Conservation (phyloP, 2,329 filamentous ascomycete species). For the Phialophora expanda region DNA sequence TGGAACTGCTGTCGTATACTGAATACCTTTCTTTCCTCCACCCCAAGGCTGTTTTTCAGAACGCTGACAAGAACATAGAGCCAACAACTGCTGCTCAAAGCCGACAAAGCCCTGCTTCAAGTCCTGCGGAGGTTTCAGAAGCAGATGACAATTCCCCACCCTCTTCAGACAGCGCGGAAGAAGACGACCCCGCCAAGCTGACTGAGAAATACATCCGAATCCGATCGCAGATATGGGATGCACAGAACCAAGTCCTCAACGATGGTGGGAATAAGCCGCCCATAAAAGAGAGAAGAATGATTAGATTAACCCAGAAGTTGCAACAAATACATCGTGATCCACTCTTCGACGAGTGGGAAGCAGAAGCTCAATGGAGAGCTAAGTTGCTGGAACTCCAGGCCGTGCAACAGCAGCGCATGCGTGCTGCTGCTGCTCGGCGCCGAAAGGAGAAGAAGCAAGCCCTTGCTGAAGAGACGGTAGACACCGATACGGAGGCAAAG, state of each 20-base stretch:
- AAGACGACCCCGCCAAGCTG: constrained; percentile 66
- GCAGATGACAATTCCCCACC: constrained; percentile 23
- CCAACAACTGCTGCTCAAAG: constrained; percentile 23
- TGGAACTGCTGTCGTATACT: background rate
- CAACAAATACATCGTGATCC: constrained; percentile 77
- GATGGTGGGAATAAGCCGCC: constrained; percentile 48
- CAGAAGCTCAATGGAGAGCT: constrained; percentile 69
- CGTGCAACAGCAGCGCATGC: constrained; percentile 47
- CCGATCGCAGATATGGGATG: constrained; percentile 69
- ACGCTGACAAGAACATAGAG: constrained; percentile 26
- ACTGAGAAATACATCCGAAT: constrained; percentile 77
- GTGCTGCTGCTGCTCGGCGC: constrained; percentile 45
- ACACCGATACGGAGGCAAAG: background rate
- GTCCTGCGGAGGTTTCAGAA: constrained; percentile 24
- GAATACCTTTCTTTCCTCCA: background rate
- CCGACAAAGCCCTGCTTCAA: constrained; percentile 28
- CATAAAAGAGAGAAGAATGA: constrained; percentile 64
- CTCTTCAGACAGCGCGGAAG: constrained; percentile 34
- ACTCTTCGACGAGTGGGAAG: constrained; percentile 71
- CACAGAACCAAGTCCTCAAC: constrained; percentile 56
- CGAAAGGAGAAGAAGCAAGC: constrained; percentile 20
- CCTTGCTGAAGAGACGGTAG: background rate
- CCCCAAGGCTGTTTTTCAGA: background rate
- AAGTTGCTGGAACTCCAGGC: constrained; percentile 65
- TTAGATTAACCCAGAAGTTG: constrained; percentile 69